Evolutionary conservation across 2,329 filamentous ascomycete genomes (phyloP).

Genomic region (Penicillium sp.): DNA sequence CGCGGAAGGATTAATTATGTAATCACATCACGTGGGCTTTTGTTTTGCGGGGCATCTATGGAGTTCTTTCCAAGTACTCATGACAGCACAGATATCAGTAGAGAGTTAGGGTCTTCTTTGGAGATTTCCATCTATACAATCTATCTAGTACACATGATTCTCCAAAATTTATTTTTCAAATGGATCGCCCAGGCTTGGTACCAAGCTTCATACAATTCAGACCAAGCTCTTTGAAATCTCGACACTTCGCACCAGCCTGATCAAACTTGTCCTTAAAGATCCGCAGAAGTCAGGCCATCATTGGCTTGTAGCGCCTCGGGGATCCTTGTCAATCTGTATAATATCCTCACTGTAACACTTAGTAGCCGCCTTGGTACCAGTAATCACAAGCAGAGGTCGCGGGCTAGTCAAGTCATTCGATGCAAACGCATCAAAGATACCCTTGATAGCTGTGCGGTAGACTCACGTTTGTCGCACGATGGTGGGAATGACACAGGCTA

Average conservation of each 20-base stretch:
- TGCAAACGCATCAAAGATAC: conserved; percentile 32
- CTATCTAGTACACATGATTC: too few relatives aligned
- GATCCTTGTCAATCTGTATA: conserved; percentile 28
- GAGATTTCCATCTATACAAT: too few relatives aligned
- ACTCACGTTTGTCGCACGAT: conserved; percentile 25
- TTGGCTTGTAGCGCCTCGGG: conserved; percentile 42
- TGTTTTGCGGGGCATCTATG: background rate
- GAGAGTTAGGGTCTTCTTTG: too few relatives aligned
- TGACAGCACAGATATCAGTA: too few relatives aligned
- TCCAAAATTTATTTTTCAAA: background rate
- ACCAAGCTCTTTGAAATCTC: conserved; percentile 19
- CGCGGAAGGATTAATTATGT: conserved; percentile 6
- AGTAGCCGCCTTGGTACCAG: conserved; percentile 22
- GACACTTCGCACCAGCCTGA: conserved; percentile 19
- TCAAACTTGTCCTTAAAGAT: conserved; percentile 42
- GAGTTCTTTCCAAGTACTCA: background rate
- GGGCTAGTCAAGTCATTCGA: conserved; percentile 31
- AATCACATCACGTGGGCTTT: conserved; percentile 1
- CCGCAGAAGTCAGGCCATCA: conserved; percentile 34
- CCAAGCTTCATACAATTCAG: background rate
- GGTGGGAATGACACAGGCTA: conserved; percentile 27
- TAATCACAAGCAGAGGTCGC: conserved; percentile 33
- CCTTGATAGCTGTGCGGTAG: conserved; percentile 29
- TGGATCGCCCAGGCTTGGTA: background rate
- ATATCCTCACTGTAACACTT: conserved; percentile 21